Percentiles rank a stretch among this genome's conserved stretches.
Evolutionary conservation across 2,329 filamentous ascomycete genomes (phyloP).

Genomic region (Diplodia intermedia): DNA sequence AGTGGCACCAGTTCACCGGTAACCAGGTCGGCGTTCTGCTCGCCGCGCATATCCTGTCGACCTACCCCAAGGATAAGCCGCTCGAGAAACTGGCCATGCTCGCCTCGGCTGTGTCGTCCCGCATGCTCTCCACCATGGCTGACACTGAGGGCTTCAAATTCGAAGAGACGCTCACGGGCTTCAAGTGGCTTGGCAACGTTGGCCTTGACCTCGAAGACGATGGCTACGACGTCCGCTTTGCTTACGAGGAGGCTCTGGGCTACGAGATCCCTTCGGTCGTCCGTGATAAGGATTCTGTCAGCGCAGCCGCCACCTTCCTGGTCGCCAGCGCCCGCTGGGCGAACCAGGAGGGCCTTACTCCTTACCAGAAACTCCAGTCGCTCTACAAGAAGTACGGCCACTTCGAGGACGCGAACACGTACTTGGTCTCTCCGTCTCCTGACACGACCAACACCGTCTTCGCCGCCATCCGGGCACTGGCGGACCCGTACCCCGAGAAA

Average conservation of each 20-base stretch:
- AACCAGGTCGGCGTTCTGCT: slow-evolving; percentile 69
- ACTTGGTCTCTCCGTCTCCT: slow-evolving; percentile 65
- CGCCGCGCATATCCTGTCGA: slow-evolving; percentile 63
- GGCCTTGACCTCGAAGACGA: slow-evolving; percentile 58
- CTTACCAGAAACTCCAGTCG: slow-evolving; percentile 62
- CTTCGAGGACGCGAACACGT: slow-evolving; percentile 69
- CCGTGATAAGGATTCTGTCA: slow-evolving; percentile 70
- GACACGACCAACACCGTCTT: slow-evolving; percentile 63
- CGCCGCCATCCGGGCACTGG: slow-evolving; percentile 57
- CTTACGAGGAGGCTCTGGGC: slow-evolving; percentile 70
- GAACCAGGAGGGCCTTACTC: slow-evolving; percentile 60
- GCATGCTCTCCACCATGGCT: slow-evolving; percentile 67
- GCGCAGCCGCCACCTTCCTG: slow-evolving; percentile 66
- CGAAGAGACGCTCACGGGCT: slow-evolving; percentile 68
- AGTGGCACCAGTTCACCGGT: slow-evolving; percentile 69
- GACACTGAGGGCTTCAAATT: slow-evolving; percentile 62
- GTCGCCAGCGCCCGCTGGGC: slow-evolving; percentile 61
- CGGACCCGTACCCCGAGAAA: slow-evolving; percentile 50
- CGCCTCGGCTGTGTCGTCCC: slow-evolving; percentile 68
- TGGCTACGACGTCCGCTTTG: slow-evolving; percentile 62
- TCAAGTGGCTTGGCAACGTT: slow-evolving; percentile 72
- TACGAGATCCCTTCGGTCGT: slow-evolving; percentile 70
- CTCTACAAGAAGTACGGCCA: slow-evolving; percentile 65
- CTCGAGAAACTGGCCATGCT: slow-evolving; percentile 61
- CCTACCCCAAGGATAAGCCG: slow-evolving; percentile 46